Evolutionary conservation across 192 early-diverging fungal genomes (phyloP), one percentile per base, ranked within the genome.

Genomic region (Backusella luteola): DNA sequence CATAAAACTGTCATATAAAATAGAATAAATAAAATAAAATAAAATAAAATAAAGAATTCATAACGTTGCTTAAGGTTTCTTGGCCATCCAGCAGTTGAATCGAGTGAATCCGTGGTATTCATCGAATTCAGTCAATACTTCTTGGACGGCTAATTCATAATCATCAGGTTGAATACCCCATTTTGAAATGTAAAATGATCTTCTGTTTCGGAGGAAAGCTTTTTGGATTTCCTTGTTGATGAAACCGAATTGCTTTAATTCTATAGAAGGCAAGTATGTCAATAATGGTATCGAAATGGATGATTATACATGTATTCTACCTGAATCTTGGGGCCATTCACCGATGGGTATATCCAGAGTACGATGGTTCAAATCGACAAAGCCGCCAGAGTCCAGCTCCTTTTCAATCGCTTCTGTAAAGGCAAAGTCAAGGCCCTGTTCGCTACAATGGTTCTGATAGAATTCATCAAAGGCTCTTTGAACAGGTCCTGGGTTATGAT

Each of bases 241-340:
- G 32, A 83, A 83, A 26, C 82, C 82, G 73, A 80, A 83, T 42
- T 83, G 78, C n/a, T 80, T 83, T 5, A 80, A 63, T 71, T 83
- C 82, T 80, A 73, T 15, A 23, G 12, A 59, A 44, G 12, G 14
- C 15, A 4, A 9, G 11, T 39, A 11, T 39, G 42, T 44, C 15
- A 44, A 44, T 44, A 44, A 44, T 12, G 19, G 0, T 44, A 14
- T 44, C 42, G 15, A 7, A 19, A 26, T 26, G 7, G 14, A 39
- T 34, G 0, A 29, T 53, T 14, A 77, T 26, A 41, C 6, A 23
- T 14, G 4, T 74, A 49, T 23, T 44, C 42, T 80, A 76, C 75
- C 77, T n/a, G 75, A 41, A 36, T 83, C 82, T 52, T 39, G 36
- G 6, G 82, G 78, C 82, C 82, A 83, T 77, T 83, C 82, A 29